phyloP scores from a whole-genome alignment of 2,329 filamentous ascomycete species.

The Monosporascus sp. region DNA sequence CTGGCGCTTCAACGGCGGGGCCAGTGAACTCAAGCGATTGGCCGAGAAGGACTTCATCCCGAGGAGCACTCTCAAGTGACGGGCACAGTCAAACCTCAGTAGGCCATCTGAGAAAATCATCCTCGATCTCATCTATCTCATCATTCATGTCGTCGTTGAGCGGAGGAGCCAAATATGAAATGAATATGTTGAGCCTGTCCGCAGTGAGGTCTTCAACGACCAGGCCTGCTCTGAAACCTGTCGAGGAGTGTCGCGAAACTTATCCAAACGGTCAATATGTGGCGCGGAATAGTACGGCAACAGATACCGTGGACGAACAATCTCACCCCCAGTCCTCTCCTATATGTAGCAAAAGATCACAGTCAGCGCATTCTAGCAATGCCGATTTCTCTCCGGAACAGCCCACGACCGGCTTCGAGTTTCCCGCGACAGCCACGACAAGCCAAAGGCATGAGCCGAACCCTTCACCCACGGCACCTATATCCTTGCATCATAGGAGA shows the following conservation, averaged over 20 bases:
- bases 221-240: not conserved
- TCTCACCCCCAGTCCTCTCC: not conserved
- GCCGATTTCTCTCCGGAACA: not conserved
- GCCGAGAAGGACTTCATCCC: constrained; percentile 16
- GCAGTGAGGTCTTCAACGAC: not conserved
- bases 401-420: not conserved
- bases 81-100: not conserved
- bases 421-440: not conserved
- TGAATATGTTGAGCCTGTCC: not conserved
- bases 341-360: not conserved
- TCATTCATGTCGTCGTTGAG: not conserved
- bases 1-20: constrained; percentile 1
- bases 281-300: not conserved
- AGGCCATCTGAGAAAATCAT: not conserved
- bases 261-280: not conserved
- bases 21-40: constrained; percentile 3
- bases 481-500: not conserved
- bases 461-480: not conserved
- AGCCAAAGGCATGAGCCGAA: not conserved
- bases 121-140: not conserved
- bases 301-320: not conserved
- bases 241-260: not conserved
- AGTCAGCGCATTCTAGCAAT: not conserved
- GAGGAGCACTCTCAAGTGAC: constrained; percentile 1
- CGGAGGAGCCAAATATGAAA: not conserved